Evolutionary conservation across 1,139 yeast species (phyloP).

Genomic region (Pneumocystis canis): DNA sequence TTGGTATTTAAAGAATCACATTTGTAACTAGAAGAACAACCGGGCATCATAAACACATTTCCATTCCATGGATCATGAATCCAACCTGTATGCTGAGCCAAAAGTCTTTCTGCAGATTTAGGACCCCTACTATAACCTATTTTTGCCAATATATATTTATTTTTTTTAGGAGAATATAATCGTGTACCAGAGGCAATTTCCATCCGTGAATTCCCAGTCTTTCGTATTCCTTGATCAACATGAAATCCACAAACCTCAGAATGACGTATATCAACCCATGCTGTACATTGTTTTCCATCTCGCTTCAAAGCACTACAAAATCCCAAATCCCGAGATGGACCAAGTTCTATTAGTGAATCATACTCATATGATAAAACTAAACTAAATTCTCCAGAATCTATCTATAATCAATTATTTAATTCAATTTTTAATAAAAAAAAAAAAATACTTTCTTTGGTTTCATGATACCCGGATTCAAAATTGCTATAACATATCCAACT

Average conservation of each 20-base stretch:
- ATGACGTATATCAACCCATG: conserved; percentile 41
- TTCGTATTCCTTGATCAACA: conserved; percentile 41
- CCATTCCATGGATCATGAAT: not conserved
- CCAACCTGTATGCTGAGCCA: not conserved
- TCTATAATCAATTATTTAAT: not conserved
- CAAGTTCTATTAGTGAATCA: conserved; percentile 53
- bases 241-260: conserved; percentile 59
- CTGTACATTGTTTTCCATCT: conserved; percentile 40
- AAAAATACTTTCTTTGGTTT: conserved; percentile 18
- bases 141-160: not conserved
- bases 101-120: not conserved
- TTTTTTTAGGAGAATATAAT: conserved; percentile 5
- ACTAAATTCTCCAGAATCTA: conserved; percentile 34
- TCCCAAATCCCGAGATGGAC: conserved; percentile 55
- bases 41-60: not conserved
- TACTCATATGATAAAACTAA: conserved; percentile 39
- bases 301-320: conserved; percentile 40
- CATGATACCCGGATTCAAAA: conserved; percentile 58
- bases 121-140: not conserved
- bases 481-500: conserved; percentile 58
- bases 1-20: not conserved
- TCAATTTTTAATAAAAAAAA: conserved; percentile 10
- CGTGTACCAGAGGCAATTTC: conserved; percentile 14
- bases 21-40: not conserved
- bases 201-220: conserved; percentile 22